phyloP scores from a whole-genome alignment of 2,329 filamentous ascomycete genomes.

The Aureobasidium vineae region DNA sequence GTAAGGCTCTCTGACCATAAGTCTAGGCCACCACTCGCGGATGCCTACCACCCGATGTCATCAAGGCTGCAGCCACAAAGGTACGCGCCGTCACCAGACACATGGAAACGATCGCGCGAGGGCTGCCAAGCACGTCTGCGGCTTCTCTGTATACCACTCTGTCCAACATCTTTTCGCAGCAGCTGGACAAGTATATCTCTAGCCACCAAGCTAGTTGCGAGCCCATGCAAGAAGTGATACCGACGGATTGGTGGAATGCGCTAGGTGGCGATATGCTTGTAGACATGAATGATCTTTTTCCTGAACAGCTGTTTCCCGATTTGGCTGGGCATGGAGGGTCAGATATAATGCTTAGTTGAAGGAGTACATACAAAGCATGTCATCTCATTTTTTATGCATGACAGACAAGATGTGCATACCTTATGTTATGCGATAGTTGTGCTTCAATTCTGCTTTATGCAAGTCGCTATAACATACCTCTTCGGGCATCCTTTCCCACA shows the following conservation, averaged over 20 bases:
- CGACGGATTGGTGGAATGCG: slow-evolving; percentile 15
- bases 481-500: background rate
- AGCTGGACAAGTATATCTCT: slow-evolving; percentile 3
- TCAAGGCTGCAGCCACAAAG: background rate
- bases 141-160: slow-evolving; percentile 10
- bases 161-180: background rate
- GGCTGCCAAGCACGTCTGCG: background rate
- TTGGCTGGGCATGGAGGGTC: background rate
- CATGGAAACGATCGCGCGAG: background rate
- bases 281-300: slow-evolving; percentile 4
- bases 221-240: background rate
- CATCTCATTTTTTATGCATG: no score
- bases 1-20: background rate
- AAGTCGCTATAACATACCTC: no score
- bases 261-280: slow-evolving; percentile 3
- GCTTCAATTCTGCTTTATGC: no score
- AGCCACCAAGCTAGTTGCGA: background rate
- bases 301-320: slow-evolving; percentile 8
- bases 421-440: no score
- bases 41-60: background rate
- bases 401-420: no score
- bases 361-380: no score
- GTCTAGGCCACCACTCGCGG: slow-evolving; percentile 7
- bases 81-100: slow-evolving; percentile 10
- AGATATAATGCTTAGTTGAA: background rate